Evolutionary conservation across 306 rosid species (phyloP).

Genomic region (Cucumis hystrix): DNA sequence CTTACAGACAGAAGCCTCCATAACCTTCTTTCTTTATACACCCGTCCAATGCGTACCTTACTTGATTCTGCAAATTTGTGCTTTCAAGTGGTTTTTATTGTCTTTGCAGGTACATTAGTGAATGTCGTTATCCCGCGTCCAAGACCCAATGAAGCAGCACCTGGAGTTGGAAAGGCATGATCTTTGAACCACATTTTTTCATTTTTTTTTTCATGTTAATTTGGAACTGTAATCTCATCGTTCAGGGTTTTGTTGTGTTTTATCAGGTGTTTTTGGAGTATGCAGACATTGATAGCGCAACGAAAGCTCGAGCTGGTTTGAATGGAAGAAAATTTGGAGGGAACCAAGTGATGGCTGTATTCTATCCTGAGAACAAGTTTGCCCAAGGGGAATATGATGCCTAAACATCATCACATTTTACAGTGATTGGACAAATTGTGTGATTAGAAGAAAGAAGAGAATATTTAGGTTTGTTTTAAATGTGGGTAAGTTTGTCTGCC

Average conservation of each 20-base stretch:
- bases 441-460: background rate
- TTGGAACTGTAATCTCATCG: background rate
- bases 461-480: background rate
- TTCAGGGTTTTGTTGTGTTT: background rate
- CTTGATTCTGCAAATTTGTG: slow-evolving; percentile 5
- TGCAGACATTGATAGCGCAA: slow-evolving; percentile 62
- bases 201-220: background rate
- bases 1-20: slow-evolving; percentile 64
- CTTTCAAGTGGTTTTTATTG: slow-evolving; percentile 9
- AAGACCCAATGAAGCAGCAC: slow-evolving; percentile 36
- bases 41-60: slow-evolving; percentile 8
- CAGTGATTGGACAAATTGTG: background rate
- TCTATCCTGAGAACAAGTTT: slow-evolving; percentile 68
- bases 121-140: slow-evolving; percentile 85
- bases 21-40: slow-evolving; percentile 39
- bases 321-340: slow-evolving; percentile 87
- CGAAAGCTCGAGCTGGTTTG: slow-evolving; percentile 76
- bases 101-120: slow-evolving; percentile 62
- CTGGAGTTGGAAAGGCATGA: slow-evolving; percentile 81
- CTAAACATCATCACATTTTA: slow-evolving; percentile 6
- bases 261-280: slow-evolving; percentile 87
- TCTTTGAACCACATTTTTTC: background rate
- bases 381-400: slow-evolving; percentile 79
- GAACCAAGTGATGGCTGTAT: slow-evolving; percentile 71
- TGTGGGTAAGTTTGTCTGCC: background rate